Percentiles rank a stretch among this genome's conserved stretches.
Conservation (phyloP, 2,329 filamentous ascomycete species). For the Microdochium bolleyi region DNA sequence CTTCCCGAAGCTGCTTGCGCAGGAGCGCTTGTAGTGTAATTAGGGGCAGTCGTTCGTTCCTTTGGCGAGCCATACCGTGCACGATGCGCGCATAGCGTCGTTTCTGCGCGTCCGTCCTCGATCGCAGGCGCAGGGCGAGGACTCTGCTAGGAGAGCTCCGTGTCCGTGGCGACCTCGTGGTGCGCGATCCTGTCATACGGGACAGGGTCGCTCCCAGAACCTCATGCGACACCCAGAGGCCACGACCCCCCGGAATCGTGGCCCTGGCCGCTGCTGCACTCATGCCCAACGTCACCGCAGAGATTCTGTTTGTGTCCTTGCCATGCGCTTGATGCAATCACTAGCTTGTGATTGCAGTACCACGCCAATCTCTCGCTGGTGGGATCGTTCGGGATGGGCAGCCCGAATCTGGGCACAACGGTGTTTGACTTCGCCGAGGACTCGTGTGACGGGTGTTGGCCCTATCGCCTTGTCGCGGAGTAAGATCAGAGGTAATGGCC, state of each 20-base stretch:
- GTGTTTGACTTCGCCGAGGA: too few species aligned
- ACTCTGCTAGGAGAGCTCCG: slow-evolving; percentile 13
- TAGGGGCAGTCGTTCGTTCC: slow-evolving; percentile 17
- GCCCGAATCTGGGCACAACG: too few species aligned
- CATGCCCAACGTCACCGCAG: neutral
- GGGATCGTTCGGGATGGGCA: too few species aligned
- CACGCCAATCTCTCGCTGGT: too few species aligned
- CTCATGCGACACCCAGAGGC: slow-evolving; percentile 5
- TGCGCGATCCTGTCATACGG: slow-evolving; percentile 9
- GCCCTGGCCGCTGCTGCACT: neutral
- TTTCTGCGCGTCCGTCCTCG: neutral
- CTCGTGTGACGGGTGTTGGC: too few species aligned
- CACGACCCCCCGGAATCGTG: neutral
- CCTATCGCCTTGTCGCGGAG: too few species aligned
- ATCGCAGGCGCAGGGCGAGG: slow-evolving; percentile 12
- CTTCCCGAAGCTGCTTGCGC: slow-evolving; percentile 10
- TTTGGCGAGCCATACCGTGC: slow-evolving; percentile 5
- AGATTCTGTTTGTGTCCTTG: neutral
- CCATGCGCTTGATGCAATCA: neutral
- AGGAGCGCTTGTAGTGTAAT: slow-evolving; percentile 16
- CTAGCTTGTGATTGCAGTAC: neutral
- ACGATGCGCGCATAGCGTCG: slow-evolving; percentile 3
- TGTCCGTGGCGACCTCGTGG: slow-evolving; percentile 8
- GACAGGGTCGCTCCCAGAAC: slow-evolving; percentile 12
- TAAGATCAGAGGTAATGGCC: too few species aligned